These are phyloP conservation scores for Corylus avellana DNA, from an alignment of 306 rosid species.

Conservation along the genomic window DNA sequence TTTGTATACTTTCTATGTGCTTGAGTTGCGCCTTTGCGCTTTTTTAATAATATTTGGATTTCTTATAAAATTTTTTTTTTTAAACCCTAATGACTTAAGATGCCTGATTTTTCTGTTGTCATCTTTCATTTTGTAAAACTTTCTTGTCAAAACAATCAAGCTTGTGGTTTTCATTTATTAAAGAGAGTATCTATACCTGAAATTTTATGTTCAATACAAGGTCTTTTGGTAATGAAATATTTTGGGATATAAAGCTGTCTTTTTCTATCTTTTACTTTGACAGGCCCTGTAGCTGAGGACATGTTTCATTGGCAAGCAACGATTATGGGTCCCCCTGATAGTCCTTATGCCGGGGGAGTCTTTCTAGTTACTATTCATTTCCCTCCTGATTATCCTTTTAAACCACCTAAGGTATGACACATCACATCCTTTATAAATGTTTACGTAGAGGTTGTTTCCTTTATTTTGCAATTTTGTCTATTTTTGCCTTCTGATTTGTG, in stretches of 20 bases:
- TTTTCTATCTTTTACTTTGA: slow-evolving; percentile 23
- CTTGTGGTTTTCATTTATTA: background rate
- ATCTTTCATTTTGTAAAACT: background rate
- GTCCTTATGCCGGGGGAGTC: slow-evolving; percentile 85
- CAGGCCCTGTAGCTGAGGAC: slow-evolving; percentile 88
- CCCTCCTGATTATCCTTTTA: slow-evolving; percentile 89
- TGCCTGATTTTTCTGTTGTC: background rate
- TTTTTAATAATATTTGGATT: too few species aligned
- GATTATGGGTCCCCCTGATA: slow-evolving; percentile 83
- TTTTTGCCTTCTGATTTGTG: slow-evolving; percentile 5
- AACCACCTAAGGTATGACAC: slow-evolving; percentile 72
- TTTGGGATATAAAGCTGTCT: background rate
- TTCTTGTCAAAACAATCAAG: background rate
- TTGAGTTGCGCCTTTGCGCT: too few species aligned
- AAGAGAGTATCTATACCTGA: background rate
- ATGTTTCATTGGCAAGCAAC: slow-evolving; percentile 96
- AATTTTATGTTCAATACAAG: background rate
- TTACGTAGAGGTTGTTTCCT: background rate
- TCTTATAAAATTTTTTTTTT: too few species aligned
- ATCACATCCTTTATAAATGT: slow-evolving; percentile 1
- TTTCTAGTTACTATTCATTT: slow-evolving; percentile 82
- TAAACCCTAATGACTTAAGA: background rate
- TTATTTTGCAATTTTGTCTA: slow-evolving; percentile 9
- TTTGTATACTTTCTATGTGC: too few species aligned
- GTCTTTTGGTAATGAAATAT: background rate